Evolutionary conservation across 306 rosid genomes (phyloP).

Genomic region (Purshia tridentata): DNA sequence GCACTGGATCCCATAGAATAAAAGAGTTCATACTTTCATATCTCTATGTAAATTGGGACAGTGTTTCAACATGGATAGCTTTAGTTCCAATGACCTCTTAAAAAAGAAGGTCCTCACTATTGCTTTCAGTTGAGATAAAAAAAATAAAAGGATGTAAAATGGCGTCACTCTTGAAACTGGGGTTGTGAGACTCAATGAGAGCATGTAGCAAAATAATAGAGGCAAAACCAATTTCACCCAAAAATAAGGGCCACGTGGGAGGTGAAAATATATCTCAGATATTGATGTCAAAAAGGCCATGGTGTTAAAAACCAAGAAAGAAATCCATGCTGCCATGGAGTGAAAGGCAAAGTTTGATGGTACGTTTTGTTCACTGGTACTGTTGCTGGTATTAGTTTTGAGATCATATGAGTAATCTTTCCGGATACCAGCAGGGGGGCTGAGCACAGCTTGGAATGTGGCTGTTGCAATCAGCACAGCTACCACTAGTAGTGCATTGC

Average conservation of each 20-base stretch:
- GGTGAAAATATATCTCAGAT: conserved; percentile 17
- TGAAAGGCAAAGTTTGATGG: background rate
- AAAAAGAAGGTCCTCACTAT: background rate
- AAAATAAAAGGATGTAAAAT: background rate
- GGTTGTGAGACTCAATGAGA: conserved; percentile 7
- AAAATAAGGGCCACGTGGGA: conserved; percentile 9
- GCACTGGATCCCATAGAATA: background rate
- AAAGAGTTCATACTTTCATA: background rate
- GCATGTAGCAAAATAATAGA: conserved; percentile 11
- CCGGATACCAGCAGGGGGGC: conserved; percentile 13
- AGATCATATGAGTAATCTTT: background rate
- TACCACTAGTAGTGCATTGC: conserved; percentile 19
- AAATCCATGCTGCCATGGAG: background rate
- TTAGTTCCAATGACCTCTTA: background rate
- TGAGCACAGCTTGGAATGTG: conserved; percentile 20
- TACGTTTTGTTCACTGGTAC: background rate
- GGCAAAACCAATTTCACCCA: background rate
- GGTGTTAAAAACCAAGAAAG: conserved; percentile 10
- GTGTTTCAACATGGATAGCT: conserved; percentile 5
- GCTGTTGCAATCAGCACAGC: conserved; percentile 27
- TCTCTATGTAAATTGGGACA: conserved; percentile 2
- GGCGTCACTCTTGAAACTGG: background rate
- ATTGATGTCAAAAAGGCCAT: conserved; percentile 11
- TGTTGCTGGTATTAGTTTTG: background rate
- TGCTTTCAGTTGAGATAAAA: conserved; percentile 13